Evolutionary conservation across 768 basidiomycete genomes (phyloP).

Genomic region (Panaeolus cyanescens): DNA sequence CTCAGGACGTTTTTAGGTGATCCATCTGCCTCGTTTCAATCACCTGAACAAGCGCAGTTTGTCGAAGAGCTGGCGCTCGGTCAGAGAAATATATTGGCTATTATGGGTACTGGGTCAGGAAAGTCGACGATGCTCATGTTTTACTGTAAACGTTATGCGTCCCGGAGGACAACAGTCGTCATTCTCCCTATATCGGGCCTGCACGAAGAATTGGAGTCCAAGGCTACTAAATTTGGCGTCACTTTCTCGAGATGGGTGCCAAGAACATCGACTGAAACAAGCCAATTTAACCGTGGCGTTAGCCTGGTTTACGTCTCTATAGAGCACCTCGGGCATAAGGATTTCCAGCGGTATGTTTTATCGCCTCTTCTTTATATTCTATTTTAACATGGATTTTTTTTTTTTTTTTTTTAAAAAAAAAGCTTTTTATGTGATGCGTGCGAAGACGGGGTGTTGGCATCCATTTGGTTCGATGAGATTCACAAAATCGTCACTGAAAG

Average conservation of each 20-base stretch:
- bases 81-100: constrained; percentile 8
- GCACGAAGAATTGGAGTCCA: constrained; percentile 11
- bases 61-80: constrained; percentile 9
- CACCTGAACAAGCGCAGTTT: constrained; percentile 12
- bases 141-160: constrained; percentile 1
- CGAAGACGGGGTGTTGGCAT: background rate
- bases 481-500: constrained; percentile 14
- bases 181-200: constrained; percentile 12
- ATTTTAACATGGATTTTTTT: background rate
- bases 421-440: background rate
- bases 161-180: constrained; percentile 1
- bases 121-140: constrained; percentile 14
- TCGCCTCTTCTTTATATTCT: background rate
- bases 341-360: constrained; percentile 4
- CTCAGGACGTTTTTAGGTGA: constrained; percentile 6
- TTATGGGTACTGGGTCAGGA: constrained; percentile 14
- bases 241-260: background rate
- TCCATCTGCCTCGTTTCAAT: constrained; percentile 6
- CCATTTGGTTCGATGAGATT: constrained; percentile 15
- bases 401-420: background rate
- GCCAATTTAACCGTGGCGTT: background rate
- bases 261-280: no score
- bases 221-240: background rate
- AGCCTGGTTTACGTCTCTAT: constrained; percentile 9
- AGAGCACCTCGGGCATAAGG: constrained; percentile 3